Conservation (phyloP, 257 asterid species). For the Nicotiana knightiana region DNA sequence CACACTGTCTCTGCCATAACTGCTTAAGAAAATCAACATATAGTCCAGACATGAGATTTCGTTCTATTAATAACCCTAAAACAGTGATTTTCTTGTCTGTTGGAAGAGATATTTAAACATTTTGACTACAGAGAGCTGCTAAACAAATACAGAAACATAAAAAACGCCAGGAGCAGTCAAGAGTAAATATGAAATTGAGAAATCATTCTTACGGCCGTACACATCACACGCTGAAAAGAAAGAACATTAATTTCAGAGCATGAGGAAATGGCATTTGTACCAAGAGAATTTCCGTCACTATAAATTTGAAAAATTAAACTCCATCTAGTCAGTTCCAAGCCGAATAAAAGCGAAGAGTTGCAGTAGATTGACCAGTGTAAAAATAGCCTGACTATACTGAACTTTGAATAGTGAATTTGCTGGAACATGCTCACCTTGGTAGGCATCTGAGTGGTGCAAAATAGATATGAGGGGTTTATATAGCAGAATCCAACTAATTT, state of each 20-base stretch:
- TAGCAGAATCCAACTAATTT: background rate
- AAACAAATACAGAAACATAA: background rate
- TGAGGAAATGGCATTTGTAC: too few relatives aligned
- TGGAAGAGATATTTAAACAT: background rate
- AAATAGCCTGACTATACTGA: background rate
- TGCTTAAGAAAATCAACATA: slow-evolving; percentile 24
- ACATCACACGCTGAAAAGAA: background rate
- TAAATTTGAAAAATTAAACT: background rate
- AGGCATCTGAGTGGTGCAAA: background rate
- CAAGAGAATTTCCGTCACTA: too few relatives aligned
- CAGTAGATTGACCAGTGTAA: background rate
- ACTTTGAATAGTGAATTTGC: background rate
- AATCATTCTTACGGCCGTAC: background rate
- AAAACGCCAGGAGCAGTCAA: background rate
- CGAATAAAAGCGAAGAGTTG: background rate
- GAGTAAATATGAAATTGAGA: background rate
- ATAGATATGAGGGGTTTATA: background rate
- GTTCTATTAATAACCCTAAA: background rate
- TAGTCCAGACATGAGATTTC: background rate
- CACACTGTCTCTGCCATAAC: slow-evolving; percentile 86
- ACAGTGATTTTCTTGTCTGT: background rate
- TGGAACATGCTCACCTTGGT: background rate
- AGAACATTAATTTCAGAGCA: too few relatives aligned
- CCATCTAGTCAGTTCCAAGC: background rate
- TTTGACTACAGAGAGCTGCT: background rate